Conservation (phyloP, 2,329 filamentous ascomycete species). For the Beauveria sp. region DNA sequence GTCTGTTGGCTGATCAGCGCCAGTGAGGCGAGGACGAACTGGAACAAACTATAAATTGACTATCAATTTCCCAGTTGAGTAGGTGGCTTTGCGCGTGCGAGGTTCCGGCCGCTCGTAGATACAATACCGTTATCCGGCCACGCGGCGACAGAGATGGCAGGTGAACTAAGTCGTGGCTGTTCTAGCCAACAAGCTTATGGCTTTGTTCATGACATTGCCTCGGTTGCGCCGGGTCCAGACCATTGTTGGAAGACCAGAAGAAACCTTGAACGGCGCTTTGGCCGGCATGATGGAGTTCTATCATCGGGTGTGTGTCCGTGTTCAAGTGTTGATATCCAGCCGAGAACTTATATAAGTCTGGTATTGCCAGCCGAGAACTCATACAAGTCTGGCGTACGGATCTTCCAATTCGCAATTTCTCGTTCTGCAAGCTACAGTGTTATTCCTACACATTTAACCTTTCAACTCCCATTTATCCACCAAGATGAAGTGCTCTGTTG, state of each 20-base stretch:
- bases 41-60: background rate
- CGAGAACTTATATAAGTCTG: background rate
- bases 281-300: too few species aligned
- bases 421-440: background rate
- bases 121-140: background rate
- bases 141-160: background rate
- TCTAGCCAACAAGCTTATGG: background rate
- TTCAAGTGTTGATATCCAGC: too few species aligned
- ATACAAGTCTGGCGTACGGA: background rate
- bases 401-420: background rate
- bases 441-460: background rate
- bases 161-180: background rate
- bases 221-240: too few species aligned
- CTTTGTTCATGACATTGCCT: background rate
- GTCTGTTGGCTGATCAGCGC: background rate
- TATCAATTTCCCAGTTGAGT: background rate
- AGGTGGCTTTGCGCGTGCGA: background rate
- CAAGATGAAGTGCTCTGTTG: background rate
- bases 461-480: background rate
- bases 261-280: too few species aligned
- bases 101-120: background rate
- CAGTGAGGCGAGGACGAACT: background rate
- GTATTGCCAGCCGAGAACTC: too few species aligned
- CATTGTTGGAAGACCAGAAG: too few species aligned
- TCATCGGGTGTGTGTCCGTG: too few species aligned